Percentiles rank a stretch among this genome's conserved stretches.
These are phyloP conservation scores for Lactarius quietus DNA, from an alignment of 768 basidiomycete genomes.

Conservation along the genomic window DNA sequence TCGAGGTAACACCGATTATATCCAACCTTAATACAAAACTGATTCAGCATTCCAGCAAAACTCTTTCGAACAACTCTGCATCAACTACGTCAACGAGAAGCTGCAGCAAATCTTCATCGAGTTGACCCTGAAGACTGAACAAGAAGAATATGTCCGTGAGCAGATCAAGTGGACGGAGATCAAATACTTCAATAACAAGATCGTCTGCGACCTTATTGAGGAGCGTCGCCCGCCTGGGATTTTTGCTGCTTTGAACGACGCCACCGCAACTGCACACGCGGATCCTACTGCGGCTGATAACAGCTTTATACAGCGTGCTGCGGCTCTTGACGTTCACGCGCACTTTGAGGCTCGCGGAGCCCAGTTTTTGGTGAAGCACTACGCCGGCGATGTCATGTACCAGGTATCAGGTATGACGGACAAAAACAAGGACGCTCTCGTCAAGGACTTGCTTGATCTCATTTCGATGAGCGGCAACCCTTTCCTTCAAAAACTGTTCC, in stretches of 20 bases:
- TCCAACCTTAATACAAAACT: background rate
- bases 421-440: conserved; percentile 97
- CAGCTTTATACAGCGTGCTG: conserved; percentile 90
- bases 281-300: conserved; percentile 95
- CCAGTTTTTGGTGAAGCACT: conserved; percentile 94
- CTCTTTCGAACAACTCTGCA: conserved; percentile 96
- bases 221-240: conserved; percentile 95
- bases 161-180: conserved; percentile 99
- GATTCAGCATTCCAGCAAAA: conserved; percentile 58
- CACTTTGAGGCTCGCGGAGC: conserved; percentile 94
- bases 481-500: conserved; percentile 88
- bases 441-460: conserved; percentile 93
- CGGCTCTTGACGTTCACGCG: conserved; percentile 74
- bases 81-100: conserved; percentile 99
- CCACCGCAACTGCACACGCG: conserved; percentile 98
- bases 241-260: conserved; percentile 96
- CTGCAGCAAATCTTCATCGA: conserved; percentile 99
- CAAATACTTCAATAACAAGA: conserved; percentile 98
- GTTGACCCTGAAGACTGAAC: conserved; percentile 96
- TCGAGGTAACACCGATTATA: conserved; percentile 55
- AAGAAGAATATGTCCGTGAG: conserved; percentile 98
- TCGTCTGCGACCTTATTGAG: conserved; percentile 98
- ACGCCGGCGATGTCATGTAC: conserved; percentile 99
- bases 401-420: conserved; percentile 98
- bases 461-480: conserved; percentile 74